Conservation (phyloP, 768 basidiomycete species). For the Leucosporidium yakuticum region DNA sequence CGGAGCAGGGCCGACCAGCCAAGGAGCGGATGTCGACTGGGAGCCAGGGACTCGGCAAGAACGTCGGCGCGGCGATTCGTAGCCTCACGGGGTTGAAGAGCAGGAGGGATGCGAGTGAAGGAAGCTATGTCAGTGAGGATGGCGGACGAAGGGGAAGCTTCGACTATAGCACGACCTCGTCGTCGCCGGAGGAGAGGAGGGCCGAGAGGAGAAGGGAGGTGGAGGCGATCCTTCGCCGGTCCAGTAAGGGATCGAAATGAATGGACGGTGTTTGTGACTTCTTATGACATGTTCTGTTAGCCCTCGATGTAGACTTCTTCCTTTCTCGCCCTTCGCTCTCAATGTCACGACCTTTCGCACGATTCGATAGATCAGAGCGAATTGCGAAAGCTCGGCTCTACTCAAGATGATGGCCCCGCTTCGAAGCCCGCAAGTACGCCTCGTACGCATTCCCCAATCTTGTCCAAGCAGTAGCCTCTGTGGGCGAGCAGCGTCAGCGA, state of each 20-base stretch:
- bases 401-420: neutral
- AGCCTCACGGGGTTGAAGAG: neutral
- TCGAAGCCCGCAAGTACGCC: slow-evolving; percentile 40
- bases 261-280: too few species aligned
- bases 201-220: neutral
- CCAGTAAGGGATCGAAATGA: neutral
- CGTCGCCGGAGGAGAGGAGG: slow-evolving; percentile 1
- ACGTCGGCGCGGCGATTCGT: neutral
- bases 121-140: too few species aligned
- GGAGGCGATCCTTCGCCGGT: neutral
- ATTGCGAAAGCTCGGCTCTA: too few species aligned
- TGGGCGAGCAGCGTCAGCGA: neutral
- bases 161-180: neutral
- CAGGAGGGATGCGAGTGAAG: neutral
- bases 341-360: too few species aligned
- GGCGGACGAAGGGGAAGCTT: too few species aligned
- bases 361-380: too few species aligned
- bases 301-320: too few species aligned
- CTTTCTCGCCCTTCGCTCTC: too few species aligned
- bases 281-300: too few species aligned
- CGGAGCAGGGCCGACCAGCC: neutral
- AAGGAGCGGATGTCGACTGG: neutral
- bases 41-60: neutral
- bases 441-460: slow-evolving; percentile 40
- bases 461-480: slow-evolving; percentile 41